Percentiles rank a stretch among this genome's conserved stretches.
phyloP scores from a whole-genome alignment of 768 basidiomycete species.

The Pleurotus sapidus region DNA sequence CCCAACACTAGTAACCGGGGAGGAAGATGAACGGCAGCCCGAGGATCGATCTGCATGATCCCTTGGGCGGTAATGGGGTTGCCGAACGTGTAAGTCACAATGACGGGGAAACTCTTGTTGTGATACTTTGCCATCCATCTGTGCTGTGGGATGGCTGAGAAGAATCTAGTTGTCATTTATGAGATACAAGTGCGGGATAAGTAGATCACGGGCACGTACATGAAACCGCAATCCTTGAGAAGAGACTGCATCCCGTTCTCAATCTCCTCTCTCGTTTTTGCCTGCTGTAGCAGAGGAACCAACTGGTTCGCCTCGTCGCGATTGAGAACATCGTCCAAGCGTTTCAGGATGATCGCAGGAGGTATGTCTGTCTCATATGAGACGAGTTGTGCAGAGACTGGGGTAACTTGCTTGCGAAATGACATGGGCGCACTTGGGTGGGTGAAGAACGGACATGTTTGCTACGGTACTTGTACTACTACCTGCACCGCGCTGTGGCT shows the following conservation, averaged over 20 bases:
- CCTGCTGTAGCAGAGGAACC: constrained; percentile 18
- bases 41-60: constrained; percentile 38
- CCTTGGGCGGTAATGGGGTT: constrained; percentile 49
- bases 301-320: constrained; percentile 29
- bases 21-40: constrained; percentile 40
- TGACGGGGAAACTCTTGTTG: constrained; percentile 21
- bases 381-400: constrained; percentile 37
- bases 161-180: constrained; percentile 29
- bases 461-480: neutral
- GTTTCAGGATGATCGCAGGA: constrained; percentile 36
- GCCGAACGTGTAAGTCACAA: constrained; percentile 44
- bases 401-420: constrained; percentile 17
- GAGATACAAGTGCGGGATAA: neutral
- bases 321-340: constrained; percentile 40
- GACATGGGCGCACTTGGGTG: neutral
- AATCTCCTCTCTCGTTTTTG: constrained; percentile 34
- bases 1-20: constrained; percentile 42
- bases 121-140: constrained; percentile 32
- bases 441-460: too few species aligned
- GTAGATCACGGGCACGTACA: constrained; percentile 29
- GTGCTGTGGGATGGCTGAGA: constrained; percentile 33
- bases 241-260: constrained; percentile 26
- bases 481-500: neutral
- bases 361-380: constrained; percentile 38
- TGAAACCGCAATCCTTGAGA: constrained; percentile 35